phyloP scores from a whole-genome alignment of 257 asterid species.

The Mitragyna speciosa region DNA sequence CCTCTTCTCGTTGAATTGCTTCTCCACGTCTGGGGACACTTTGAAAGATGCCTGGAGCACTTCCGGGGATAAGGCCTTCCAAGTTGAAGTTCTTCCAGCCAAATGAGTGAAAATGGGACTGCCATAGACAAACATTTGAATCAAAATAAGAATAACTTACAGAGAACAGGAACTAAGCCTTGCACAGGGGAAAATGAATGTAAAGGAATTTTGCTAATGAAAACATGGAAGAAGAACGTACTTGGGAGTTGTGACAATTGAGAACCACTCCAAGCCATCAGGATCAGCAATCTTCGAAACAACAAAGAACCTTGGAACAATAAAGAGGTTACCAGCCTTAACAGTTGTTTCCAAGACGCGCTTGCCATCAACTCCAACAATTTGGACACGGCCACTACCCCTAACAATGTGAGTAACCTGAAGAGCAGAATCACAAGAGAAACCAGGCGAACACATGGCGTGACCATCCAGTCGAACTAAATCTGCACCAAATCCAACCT shows the following conservation, averaged over 20 bases:
- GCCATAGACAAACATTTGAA: slow-evolving; percentile 3
- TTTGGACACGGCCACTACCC: slow-evolving; percentile 84
- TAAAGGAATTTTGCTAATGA: not conserved
- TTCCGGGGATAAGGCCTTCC: slow-evolving; percentile 67
- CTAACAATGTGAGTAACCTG: slow-evolving; percentile 84
- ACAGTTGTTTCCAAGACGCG: slow-evolving; percentile 57
- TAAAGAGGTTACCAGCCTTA: slow-evolving; percentile 64
- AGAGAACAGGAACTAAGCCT: not conserved
- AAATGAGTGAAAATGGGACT: slow-evolving; percentile 62
- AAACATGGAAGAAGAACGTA: slow-evolving; percentile 20
- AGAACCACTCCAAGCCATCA: slow-evolving; percentile 91
- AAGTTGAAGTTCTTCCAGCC: slow-evolving; percentile 61
- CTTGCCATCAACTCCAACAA: slow-evolving; percentile 78
- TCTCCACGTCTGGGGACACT: slow-evolving; percentile 54
- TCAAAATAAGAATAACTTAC: not conserved
- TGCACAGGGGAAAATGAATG: not conserved
- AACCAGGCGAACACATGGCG: slow-evolving; percentile 94
- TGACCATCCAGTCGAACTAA: slow-evolving; percentile 70
- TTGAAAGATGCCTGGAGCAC: slow-evolving; percentile 64
- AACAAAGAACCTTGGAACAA: slow-evolving; percentile 73
- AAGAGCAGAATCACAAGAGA: slow-evolving; percentile 83
- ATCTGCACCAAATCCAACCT: slow-evolving; percentile 78
- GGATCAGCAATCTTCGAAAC: slow-evolving; percentile 84
- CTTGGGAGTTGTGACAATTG: slow-evolving; percentile 88
- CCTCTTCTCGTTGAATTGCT: slow-evolving; percentile 68